Percentiles rank a stretch among this genome's conserved stretches.
These are phyloP conservation scores for Malus orientalis DNA, from an alignment of 306 rosid genomes.

Conservation along the genomic window DNA sequence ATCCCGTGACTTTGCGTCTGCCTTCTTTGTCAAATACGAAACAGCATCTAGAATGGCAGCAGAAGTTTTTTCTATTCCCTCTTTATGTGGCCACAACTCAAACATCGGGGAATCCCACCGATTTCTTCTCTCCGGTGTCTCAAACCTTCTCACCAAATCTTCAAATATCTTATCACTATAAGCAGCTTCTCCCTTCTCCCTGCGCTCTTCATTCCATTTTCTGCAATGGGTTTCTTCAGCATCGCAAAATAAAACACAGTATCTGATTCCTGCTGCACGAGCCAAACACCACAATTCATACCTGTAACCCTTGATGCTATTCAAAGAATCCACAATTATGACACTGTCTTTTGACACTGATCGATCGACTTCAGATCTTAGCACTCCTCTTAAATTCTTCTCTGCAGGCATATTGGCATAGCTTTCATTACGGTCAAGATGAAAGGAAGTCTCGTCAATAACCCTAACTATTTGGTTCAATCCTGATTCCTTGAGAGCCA, in stretches of 20 bases:
- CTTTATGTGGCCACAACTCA: slow-evolving; percentile 70
- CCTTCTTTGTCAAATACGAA: slow-evolving; percentile 54
- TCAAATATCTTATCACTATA: slow-evolving; percentile 68
- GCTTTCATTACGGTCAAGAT: slow-evolving; percentile 75
- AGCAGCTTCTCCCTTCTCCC: slow-evolving; percentile 50
- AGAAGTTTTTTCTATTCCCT: slow-evolving; percentile 52
- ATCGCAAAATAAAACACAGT: slow-evolving; percentile 73
- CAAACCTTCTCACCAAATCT: slow-evolving; percentile 78
- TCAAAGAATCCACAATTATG: slow-evolving; percentile 76
- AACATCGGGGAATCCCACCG: slow-evolving; percentile 94
- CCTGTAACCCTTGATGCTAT: slow-evolving; percentile 85
- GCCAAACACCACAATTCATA: slow-evolving; percentile 98
- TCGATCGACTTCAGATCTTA: slow-evolving; percentile 88
- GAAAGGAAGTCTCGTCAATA: slow-evolving; percentile 67
- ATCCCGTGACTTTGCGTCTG: slow-evolving; percentile 69
- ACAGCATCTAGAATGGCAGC: slow-evolving; percentile 54
- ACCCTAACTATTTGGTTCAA: slow-evolving; percentile 42
- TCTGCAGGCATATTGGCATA: slow-evolving; percentile 82
- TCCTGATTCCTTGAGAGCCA: slow-evolving; percentile 63
- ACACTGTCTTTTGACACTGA: slow-evolving; percentile 63
- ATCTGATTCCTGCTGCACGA: slow-evolving; percentile 75
- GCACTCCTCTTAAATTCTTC: slow-evolving; percentile 87
- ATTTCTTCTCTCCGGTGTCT: slow-evolving; percentile 77
- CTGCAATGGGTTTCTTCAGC: slow-evolving; percentile 62
- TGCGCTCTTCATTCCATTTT: slow-evolving; percentile 73